Evolutionary conservation across 2,329 filamentous ascomycete genomes (phyloP), one percentile per base, ranked within the genome.

Genomic region (Chaetomium sp.): DNA sequence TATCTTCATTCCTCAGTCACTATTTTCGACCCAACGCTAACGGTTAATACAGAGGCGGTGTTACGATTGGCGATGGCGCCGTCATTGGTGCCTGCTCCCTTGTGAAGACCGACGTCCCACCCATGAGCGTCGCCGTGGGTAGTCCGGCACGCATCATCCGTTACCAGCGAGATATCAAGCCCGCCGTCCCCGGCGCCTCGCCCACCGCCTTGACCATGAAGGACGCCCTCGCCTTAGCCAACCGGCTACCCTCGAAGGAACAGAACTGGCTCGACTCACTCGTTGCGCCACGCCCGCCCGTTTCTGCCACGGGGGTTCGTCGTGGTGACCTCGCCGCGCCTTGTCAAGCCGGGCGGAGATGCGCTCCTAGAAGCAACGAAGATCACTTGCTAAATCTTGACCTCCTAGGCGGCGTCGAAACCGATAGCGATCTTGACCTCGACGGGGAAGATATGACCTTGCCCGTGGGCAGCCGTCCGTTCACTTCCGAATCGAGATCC

Each of bases 41-140:
- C 38, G 36, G 36, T 38, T 38, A n/a, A n/a, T n/a, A n/a, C 46
- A 68, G 66, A 48, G 65, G 63, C 7, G 67, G 66, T 8, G 62
- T 69, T 4, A 65, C 63, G 6, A 66, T 70, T 8, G 67, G 68
- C 19, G 47, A 59, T 42, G 63, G 67, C 14, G 62, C 68, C 5
- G 66, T 67, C 3, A 67, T 70, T 27, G 67, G 65, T 5, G 66
- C 67, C 19, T 64, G 67, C 45, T 62, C 59, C 48, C 59, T 70
- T 9, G 65, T 70, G 8, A 66, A 62, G 6, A 54, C 48, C 12
- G 59, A 67, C 47, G 58, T 70, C 10, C 67, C 67, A 3, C 55
- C 67, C 5, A 55, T 59, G 34, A 62, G 57, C 11, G 52, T 68
- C 33, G 67, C 66, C 2, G 55, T 61, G 34, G 68, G 68, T n/a